Base-by-base conservation (phyloP, 305 asterid genomes). In the Ilex paraguariensis region DNA sequence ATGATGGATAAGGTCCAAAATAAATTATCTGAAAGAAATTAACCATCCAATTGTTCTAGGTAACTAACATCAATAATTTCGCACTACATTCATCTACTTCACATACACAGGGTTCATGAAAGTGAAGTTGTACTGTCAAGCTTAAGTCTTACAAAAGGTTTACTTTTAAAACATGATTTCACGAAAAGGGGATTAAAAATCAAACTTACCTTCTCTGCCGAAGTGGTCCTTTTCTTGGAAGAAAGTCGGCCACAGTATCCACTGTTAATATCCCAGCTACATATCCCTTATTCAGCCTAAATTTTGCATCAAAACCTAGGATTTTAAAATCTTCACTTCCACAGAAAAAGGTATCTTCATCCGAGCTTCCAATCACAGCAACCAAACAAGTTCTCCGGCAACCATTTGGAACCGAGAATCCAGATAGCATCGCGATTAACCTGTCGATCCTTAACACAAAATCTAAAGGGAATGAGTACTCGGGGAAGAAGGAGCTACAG, bases 401-500 rank as follows among this genome's bases (percentile, higher is more conserved):
- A 58, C 98, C 95, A 65, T 76, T 77, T 59, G 98, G 97, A 55
- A 85, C 64, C 6, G 97, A 84, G 79, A 92, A 87, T 57, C 97
- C 96, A 60, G 85, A 85, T 66, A 92, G 81, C 98, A 87, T 89
- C 31, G 90, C 95, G 21, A 89, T 46, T 63, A 92, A 84, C 77
- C 98, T 79, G 70, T 92, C 91, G 13, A 92, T 70, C 80, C 95
- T 79, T 77, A 89, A 64, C 33, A 87, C 87, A 50, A 89, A 85
- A 83, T 89, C 95, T 31, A 87, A 77, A 62, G 95, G 97, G 69
- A 92, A 92, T 15, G 96, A 73, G 70, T 81, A 87, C 36, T 76
- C 84, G 0, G 97, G 98, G 75, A 85, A 92, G 91, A 92, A 92
- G 54, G 90, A 79, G 70, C 94, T 92, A 80, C 96, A 92, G 76